Evolutionary conservation across 2,329 filamentous ascomycete genomes (phyloP), one percentile per base, ranked within the genome.

Genomic region (Cladobotryum mycophilum): DNA sequence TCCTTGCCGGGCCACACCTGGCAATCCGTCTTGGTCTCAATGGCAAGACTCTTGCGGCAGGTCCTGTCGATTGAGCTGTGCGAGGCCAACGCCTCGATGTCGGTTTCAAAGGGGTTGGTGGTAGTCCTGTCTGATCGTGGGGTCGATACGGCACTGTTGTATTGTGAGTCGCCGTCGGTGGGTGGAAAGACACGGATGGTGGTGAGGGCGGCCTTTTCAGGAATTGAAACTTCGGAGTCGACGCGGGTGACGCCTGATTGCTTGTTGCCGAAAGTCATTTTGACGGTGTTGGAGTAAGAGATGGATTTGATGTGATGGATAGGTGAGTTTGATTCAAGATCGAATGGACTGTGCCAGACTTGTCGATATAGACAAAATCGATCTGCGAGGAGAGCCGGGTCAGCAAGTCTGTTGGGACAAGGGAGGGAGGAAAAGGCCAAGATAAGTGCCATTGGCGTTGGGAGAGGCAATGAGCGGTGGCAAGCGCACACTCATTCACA

Each of bases 1-100:
- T 76, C 72, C 60, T 80, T 75, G 51, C 76, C 76, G 5, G 81
- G 81, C 81, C 81, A 84, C 15, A 82, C 78, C 41, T 76, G 70
- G 58, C 74, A 76, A 53, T 83, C 78, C 46, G 62, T 66, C 53
- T 71, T 71, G 48, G 72, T 57, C 17, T 57, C 55, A 25, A 61
- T 48, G 7, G 63, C 52, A 8, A 61, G 55, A 36, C 59, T 63
- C 46, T 53, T 57, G n/a, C 61, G 55, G 6, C 61, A 57, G 20
- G 54, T 54, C 42, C 58, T 75, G 67, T 56, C 59, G 18, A 61
- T 61, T 51, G 67, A 68, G 44, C 60, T 61, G 41, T 66, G 60
- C 13, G 74, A 67, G 41, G 74, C 63, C 66, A 76, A 73, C 35
- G 76, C 78, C 61, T 82, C 79, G 45, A 82, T 68, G 56, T 82